Percentiles rank a stretch among this genome's conserved stretches.
Conservation (phyloP, 1,284 basidiomycete genomes). For the Cutaneotrichosporon cutaneum region DNA sequence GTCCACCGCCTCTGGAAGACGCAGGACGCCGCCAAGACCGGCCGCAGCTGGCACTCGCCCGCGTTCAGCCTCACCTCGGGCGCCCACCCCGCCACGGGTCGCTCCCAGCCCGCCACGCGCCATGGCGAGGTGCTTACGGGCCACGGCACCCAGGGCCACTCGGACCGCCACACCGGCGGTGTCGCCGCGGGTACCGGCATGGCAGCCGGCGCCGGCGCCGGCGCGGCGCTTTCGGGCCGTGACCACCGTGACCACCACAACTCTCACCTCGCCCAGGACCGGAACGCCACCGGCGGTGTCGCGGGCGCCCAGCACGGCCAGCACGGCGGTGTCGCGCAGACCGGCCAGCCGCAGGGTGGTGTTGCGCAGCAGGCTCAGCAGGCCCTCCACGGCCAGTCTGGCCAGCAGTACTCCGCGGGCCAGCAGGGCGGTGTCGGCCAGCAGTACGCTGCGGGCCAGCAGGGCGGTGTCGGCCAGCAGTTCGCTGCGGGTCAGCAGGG, state of each 20-base stretch:
- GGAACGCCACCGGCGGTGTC: background rate
- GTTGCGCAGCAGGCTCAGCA: background rate
- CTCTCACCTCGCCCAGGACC: background rate
- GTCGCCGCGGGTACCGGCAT: conserved; percentile 1
- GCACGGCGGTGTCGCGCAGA: background rate
- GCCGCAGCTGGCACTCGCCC: conserved; percentile 44
- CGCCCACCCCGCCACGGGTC: conserved; percentile 9
- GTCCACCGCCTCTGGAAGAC: conserved; percentile 41
- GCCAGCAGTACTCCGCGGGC: no score
- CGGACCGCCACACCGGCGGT: no score
- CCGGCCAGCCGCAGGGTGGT: background rate
- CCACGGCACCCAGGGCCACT: no score
- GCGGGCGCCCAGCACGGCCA: background rate
- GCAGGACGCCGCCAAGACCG: conserved; percentile 38
- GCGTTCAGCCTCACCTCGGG: conserved; percentile 39
- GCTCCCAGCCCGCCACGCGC: conserved; percentile 9
- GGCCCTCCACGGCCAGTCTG: background rate
- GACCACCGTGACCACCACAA: no score
- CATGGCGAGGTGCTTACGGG: no score
- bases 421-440: background rate
- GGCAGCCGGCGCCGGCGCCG: background rate
- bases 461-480: no score
- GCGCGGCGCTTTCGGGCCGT: background rate
- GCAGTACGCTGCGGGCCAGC: no score
- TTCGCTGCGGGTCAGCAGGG: no score